These are phyloP conservation scores for Melocanna baccifera DNA, from an alignment of 176 grass and related monocot genomes.

Conservation along the genomic window DNA sequence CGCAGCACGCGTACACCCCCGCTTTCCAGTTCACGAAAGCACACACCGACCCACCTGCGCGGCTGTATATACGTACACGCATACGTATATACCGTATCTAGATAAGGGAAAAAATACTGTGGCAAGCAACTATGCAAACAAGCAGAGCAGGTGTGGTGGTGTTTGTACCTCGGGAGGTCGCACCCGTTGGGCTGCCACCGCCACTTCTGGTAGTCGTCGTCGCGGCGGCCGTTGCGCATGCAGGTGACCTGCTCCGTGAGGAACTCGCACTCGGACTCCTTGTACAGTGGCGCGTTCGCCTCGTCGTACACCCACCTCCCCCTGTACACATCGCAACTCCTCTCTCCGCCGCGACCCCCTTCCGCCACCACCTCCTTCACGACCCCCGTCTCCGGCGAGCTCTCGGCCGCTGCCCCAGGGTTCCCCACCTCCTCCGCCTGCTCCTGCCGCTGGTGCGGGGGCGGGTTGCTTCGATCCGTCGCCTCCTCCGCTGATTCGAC, in stretches of 20 bases:
- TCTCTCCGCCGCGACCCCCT: background rate
- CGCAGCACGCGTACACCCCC: slow-evolving; percentile 5
- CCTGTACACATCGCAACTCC: slow-evolving; percentile 57
- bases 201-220: slow-evolving; percentile 90
- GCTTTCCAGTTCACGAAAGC: slow-evolving; percentile 36
- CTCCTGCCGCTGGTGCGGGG: background rate
- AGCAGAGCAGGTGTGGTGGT: background rate
- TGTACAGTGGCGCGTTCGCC: slow-evolving; percentile 55
- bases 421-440: background rate
- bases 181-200: slow-evolving; percentile 81
- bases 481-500: slow-evolving; percentile 13
- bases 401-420: background rate
- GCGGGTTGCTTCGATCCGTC: slow-evolving; percentile 18
- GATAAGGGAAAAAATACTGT: background rate
- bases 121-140: background rate
- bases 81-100: background rate
- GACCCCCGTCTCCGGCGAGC: background rate
- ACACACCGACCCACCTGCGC: slow-evolving; percentile 9
- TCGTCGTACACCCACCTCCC: slow-evolving; percentile 77
- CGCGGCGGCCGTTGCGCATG: slow-evolving; percentile 84
- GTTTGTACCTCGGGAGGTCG: slow-evolving; percentile 62
- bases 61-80: background rate
- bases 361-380: slow-evolving; percentile 1
- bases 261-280: slow-evolving; percentile 64
- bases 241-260: slow-evolving; percentile 94